phyloP scores from a whole-genome alignment of 2,329 filamentous ascomycete genomes.

The Colletotrichum sansevieriae region DNA sequence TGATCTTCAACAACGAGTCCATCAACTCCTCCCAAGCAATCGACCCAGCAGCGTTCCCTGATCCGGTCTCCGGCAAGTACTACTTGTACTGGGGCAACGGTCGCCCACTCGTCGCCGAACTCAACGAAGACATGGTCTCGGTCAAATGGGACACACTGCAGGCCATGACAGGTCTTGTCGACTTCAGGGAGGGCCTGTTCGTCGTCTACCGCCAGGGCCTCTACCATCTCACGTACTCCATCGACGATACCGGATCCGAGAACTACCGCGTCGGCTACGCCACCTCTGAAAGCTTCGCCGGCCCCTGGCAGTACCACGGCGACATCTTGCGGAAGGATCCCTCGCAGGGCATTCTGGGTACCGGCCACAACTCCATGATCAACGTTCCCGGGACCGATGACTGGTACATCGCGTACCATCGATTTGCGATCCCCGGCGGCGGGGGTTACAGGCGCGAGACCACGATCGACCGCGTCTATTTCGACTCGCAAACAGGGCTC shows the following conservation, averaged over 20 bases:
- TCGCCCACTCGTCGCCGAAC: constrained; percentile 54
- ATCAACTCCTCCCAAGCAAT: constrained; percentile 61
- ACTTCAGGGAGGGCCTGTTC: constrained; percentile 60
- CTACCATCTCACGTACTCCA: constrained; percentile 63
- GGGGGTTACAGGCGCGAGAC: constrained; percentile 59
- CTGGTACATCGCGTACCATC: constrained; percentile 64
- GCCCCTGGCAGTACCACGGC: constrained; percentile 60
- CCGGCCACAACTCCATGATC: constrained; percentile 60
- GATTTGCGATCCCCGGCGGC: constrained; percentile 60
- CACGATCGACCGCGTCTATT: constrained; percentile 56
- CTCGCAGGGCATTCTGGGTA: constrained; percentile 57
- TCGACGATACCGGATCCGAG: constrained; percentile 60
- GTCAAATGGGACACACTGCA: constrained; percentile 53
- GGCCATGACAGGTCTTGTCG: constrained; percentile 52
- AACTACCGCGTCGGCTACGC: constrained; percentile 63
- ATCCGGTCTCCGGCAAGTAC: constrained; percentile 67
- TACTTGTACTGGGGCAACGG: constrained; percentile 74
- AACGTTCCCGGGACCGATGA: constrained; percentile 61
- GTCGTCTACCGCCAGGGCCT: constrained; percentile 58
- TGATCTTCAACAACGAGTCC: constrained; percentile 66
- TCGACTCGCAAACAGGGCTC: constrained; percentile 53
- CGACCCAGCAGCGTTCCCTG: constrained; percentile 72
- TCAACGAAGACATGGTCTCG: constrained; percentile 60
- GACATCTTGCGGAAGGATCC: constrained; percentile 58
- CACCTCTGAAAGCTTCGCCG: constrained; percentile 52